Conservation (phyloP, 2,329 filamentous ascomycete species). For the Claviceps purpurea region DNA sequence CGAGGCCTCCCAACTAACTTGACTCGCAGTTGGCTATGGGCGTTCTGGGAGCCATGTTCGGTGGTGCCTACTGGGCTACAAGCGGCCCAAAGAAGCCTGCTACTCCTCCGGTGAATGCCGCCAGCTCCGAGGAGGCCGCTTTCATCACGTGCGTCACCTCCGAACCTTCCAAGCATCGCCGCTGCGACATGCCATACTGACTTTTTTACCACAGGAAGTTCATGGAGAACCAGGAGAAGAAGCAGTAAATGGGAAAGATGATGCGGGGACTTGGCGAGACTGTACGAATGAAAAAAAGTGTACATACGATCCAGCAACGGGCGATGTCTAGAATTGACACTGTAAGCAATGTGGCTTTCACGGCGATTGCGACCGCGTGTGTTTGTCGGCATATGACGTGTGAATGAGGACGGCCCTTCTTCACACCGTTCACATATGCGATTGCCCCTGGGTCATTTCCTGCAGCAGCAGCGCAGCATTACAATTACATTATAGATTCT, state of each 20-base stretch:
- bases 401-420: not conserved
- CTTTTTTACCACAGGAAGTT: slow-evolving; percentile 20
- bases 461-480: not conserved
- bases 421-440: not conserved
- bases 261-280: slow-evolving; percentile 7
- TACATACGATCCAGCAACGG: slow-evolving; percentile 16
- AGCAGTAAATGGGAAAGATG: slow-evolving; percentile 18
- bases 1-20: slow-evolving; percentile 4
- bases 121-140: slow-evolving; percentile 48
- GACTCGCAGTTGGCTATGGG: slow-evolving; percentile 41
- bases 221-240: slow-evolving; percentile 28
- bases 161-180: slow-evolving; percentile 3
- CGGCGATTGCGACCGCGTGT: not conserved
- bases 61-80: slow-evolving; percentile 30
- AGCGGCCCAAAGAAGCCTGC: slow-evolving; percentile 32
- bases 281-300: slow-evolving; percentile 18
- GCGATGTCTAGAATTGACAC: not conserved
- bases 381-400: not conserved
- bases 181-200: not conserved
- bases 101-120: slow-evolving; percentile 47
- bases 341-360: not conserved
- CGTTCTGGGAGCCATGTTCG: slow-evolving; percentile 38
- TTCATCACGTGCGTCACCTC: slow-evolving; percentile 46
- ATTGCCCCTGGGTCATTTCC: not conserved
- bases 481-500: not conserved